Evolutionary conservation across 768 basidiomycete species (phyloP).

Genomic region (Clitopilus hobsonii): DNA sequence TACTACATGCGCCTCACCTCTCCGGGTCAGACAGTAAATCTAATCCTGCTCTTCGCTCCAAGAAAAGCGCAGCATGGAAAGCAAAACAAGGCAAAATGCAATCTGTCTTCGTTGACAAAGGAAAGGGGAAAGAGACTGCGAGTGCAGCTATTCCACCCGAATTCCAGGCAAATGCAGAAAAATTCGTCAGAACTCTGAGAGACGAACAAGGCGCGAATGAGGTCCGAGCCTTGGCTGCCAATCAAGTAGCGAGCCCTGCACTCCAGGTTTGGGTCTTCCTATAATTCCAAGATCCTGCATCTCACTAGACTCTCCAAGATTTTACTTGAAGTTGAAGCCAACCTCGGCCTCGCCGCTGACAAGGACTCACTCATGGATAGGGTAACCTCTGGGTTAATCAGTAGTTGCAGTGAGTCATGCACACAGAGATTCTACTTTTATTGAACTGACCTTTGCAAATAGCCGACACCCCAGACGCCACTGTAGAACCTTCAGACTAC

Average conservation of each 20-base stretch:
- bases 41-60: constrained; percentile 62
- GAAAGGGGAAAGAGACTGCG: constrained; percentile 26
- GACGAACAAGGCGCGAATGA: constrained; percentile 62
- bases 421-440: neutral
- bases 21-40: constrained; percentile 31
- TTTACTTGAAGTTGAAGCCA: constrained; percentile 77
- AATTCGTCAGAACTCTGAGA: constrained; percentile 47
- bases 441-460: constrained; percentile 5
- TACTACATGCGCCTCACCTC: constrained; percentile 66
- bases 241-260: constrained; percentile 73
- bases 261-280: constrained; percentile 51
- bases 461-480: constrained; percentile 33
- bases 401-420: constrained; percentile 49
- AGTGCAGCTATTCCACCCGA: constrained; percentile 32
- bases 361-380: constrained; percentile 77
- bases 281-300: constrained; percentile 6
- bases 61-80: constrained; percentile 81
- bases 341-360: constrained; percentile 51
- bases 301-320: constrained; percentile 41
- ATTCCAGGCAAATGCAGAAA: constrained; percentile 42
- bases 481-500: constrained; percentile 65
- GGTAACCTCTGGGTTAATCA: constrained; percentile 71
- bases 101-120: constrained; percentile 60
- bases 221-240: constrained; percentile 69
- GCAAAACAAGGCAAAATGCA: constrained; percentile 76